Percentiles rank a stretch among this genome's conserved stretches.
These are phyloP conservation scores for Beauveria sp. DNA, from an alignment of 2,329 filamentous ascomycete species.

Conservation along the genomic window DNA sequence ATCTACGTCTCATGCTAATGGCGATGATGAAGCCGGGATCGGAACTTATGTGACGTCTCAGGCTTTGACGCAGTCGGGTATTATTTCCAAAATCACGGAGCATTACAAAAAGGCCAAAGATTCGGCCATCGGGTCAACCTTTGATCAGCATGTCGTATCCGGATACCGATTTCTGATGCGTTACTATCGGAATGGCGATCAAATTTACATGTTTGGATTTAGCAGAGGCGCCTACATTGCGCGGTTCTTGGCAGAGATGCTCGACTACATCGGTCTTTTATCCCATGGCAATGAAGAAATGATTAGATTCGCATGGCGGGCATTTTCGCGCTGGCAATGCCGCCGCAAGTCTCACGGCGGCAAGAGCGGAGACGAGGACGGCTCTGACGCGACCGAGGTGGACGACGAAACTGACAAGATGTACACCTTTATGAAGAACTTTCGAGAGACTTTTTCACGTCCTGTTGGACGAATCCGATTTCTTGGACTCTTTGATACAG, in stretches of 20 bases:
- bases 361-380: constrained; percentile 36
- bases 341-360: constrained; percentile 61
- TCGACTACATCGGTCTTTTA: constrained; percentile 73
- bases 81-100: constrained; percentile 49
- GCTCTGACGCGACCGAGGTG: constrained; percentile 28
- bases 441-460: constrained; percentile 72
- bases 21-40: constrained; percentile 47
- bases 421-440: constrained; percentile 69
- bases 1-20: neutral
- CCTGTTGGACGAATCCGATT: constrained; percentile 68
- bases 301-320: constrained; percentile 77
- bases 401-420: constrained; percentile 36
- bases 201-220: constrained; percentile 69
- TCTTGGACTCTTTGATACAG: constrained; percentile 73
- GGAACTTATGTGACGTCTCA: constrained; percentile 63
- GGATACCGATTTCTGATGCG: constrained; percentile 76
- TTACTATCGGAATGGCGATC: constrained; percentile 56
- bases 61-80: constrained; percentile 49
- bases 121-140: constrained; percentile 70
- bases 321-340: constrained; percentile 66
- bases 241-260: constrained; percentile 73
- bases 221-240: constrained; percentile 67
- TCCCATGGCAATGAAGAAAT: constrained; percentile 80
- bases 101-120: constrained; percentile 71
- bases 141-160: constrained; percentile 75